Percentiles rank a stretch among this genome's conserved stretches.
phyloP scores from a whole-genome alignment of 345 rosid species.

The Euphorbia lathyris region DNA sequence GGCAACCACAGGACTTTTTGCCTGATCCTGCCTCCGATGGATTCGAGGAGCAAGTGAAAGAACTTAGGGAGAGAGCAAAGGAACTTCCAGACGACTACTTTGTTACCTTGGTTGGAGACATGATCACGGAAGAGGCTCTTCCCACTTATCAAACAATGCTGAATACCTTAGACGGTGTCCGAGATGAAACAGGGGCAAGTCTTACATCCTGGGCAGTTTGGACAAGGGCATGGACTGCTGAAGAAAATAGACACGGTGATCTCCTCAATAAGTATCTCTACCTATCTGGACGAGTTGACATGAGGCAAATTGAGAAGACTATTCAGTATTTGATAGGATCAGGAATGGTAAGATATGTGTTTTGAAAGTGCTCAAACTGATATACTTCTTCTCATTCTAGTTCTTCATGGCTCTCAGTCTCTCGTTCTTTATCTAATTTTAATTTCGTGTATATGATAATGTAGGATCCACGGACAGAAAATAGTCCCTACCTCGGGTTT shows the following conservation, averaged over 20 bases:
- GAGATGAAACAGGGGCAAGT: slow-evolving; percentile 89
- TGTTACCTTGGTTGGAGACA: slow-evolving; percentile 76
- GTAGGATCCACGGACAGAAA: slow-evolving; percentile 81
- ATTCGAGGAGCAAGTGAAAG: slow-evolving; percentile 77
- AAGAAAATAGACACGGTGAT: slow-evolving; percentile 78
- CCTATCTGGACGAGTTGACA: slow-evolving; percentile 62
- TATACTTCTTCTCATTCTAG: not conserved
- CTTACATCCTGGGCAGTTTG: slow-evolving; percentile 68
- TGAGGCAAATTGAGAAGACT: slow-evolving; percentile 71
- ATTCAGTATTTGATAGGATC: slow-evolving; percentile 67
- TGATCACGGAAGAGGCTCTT: slow-evolving; percentile 88
- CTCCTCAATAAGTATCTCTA: slow-evolving; percentile 71
- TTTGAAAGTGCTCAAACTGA: not conserved
- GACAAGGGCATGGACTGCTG: slow-evolving; percentile 77
- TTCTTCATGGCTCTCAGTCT: not conserved
- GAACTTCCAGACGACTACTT: slow-evolving; percentile 89
- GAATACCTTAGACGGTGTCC: slow-evolving; percentile 69
- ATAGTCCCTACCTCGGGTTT: slow-evolving; percentile 84
- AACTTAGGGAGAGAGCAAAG: slow-evolving; percentile 69
- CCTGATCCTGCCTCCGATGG: slow-evolving; percentile 84
- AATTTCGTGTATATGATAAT: not conserved
- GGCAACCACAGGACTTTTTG: slow-evolving; percentile 94
- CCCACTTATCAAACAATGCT: slow-evolving; percentile 81
- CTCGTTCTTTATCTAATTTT: not conserved
- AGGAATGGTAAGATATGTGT: slow-evolving; percentile 53